phyloP scores from a whole-genome alignment of 164 flowering plant species.

The Echeveria elegans region DNA sequence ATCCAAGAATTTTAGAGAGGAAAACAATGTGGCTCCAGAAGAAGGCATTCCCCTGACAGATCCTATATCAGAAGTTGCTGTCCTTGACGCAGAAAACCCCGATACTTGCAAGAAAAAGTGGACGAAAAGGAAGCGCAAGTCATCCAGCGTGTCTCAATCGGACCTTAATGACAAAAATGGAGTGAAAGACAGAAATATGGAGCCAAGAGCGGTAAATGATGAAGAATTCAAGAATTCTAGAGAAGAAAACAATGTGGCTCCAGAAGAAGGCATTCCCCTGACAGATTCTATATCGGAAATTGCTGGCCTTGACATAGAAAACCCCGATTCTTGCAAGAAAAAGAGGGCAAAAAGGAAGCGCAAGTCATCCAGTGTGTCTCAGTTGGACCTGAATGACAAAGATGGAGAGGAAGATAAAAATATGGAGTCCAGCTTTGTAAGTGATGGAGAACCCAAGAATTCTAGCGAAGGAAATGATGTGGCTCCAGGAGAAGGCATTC shows the following conservation, averaged over 20 bases:
- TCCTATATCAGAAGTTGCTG: neutral
- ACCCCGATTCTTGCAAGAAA: neutral
- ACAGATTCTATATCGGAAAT: neutral
- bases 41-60: neutral
- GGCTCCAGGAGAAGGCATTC: neutral
- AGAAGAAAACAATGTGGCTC: neutral
- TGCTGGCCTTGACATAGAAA: neutral
- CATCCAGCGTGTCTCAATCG: neutral
- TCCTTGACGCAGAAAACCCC: neutral
- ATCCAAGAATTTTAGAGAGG: neutral
- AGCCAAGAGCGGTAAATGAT: neutral
- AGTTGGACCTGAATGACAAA: neutral
- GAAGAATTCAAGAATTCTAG: neutral
- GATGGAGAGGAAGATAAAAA: neutral
- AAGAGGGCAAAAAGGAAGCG: neutral
- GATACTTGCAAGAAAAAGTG: neutral
- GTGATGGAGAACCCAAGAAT: neutral
- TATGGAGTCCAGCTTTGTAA: neutral
- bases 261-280: neutral
- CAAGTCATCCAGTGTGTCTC: neutral
- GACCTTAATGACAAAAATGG: neutral
- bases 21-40: neutral
- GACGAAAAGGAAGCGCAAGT: neutral
- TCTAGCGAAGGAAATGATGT: neutral
- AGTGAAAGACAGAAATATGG: neutral